Evolutionary conservation across 1,284 basidiomycete genomes (phyloP), one percentile per base, ranked within the genome.

Genomic region (Gomphus bonarii): DNA sequence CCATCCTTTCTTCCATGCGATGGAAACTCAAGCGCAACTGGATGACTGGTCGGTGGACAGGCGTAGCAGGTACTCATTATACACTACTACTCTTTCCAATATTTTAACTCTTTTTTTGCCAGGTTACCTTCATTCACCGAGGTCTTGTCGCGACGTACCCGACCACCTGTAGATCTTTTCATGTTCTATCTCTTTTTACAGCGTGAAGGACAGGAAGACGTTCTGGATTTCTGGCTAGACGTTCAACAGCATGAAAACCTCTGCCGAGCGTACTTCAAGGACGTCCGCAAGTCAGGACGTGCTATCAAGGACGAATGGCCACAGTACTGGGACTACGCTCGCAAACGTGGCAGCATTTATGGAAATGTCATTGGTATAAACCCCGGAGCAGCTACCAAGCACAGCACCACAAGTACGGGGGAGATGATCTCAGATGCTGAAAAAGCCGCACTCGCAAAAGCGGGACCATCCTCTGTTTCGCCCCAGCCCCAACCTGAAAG

Each of bases 211-310:
- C 85, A 91, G 56, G 95, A 97, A 69, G 95, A 98, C 68, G 89
- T 95, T 44, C 75, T 99, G 52, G 95, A 98, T 71, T 99, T 99
- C 66, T 99, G 95, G 95, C 82, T 99, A 35, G 95, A 99, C 67
- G 95, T 98, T 1, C 93, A 97, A 66, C 95, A 98, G 73, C 95
- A 99, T 69, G 97, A 98, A 74, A 97, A 97, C 68, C 82, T 99
- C 46, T 99, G 95, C 72, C 82, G 94, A 59, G 95, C 95, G 7
- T 98, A 97, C 72, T 97, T 99, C 81, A 97, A 97, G 76, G 95
- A 98, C 69, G 80, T 99, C 60, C 85, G 91, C 66, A 93, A 95
- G 73, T 93, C 92, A 1, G 94, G 95, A 8, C 82, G 89, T 40
- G 83, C 85, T 9, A 88, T 98, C 65, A 86, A 87, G 68, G 91